These are phyloP conservation scores for Pyrenopolyporus hunteri DNA, from an alignment of 495 filamentous ascomycete species.

Conservation along the genomic window DNA sequence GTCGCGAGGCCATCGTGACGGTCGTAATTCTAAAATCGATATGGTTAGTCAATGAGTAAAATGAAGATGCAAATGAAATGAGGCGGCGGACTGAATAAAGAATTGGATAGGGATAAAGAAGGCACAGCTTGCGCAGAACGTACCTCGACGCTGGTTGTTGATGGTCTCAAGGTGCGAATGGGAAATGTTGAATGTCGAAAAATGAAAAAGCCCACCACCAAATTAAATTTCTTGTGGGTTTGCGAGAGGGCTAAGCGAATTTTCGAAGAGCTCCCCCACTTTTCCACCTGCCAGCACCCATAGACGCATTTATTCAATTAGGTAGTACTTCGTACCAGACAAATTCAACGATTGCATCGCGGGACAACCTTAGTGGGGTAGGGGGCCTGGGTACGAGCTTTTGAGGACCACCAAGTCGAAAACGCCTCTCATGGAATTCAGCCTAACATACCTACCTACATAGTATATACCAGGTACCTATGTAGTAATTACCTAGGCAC, in stretches of 20 bases:
- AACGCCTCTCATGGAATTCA: too few species aligned
- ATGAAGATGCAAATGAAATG: neutral
- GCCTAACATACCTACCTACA: neutral
- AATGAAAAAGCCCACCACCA: constrained; percentile 26
- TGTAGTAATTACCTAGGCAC: too few species aligned
- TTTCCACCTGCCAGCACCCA: neutral
- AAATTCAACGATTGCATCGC: neutral
- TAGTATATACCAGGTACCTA: neutral
- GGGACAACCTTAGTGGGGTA: too few species aligned
- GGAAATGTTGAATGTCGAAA: constrained; percentile 37
- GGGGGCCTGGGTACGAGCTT: too few species aligned
- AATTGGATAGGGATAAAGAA: neutral
- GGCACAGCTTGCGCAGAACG: constrained; percentile 9
- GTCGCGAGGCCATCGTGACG: constrained; percentile 85
- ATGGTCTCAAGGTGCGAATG: constrained; percentile 34
- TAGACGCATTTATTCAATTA: constrained; percentile 10
- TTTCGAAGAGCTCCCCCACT: constrained; percentile 14
- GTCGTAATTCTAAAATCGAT: constrained; percentile 33
- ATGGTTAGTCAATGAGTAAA: constrained; percentile 19
- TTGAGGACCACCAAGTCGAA: too few species aligned
- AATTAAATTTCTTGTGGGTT: constrained; percentile 46
- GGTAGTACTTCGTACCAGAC: neutral
- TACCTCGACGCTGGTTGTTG: constrained; percentile 43
- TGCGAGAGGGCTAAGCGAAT: constrained; percentile 44
- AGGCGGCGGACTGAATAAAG: neutral